Evolutionary conservation across 441 rosid species (phyloP).

Genomic region (Metrosideros polymorpha): DNA sequence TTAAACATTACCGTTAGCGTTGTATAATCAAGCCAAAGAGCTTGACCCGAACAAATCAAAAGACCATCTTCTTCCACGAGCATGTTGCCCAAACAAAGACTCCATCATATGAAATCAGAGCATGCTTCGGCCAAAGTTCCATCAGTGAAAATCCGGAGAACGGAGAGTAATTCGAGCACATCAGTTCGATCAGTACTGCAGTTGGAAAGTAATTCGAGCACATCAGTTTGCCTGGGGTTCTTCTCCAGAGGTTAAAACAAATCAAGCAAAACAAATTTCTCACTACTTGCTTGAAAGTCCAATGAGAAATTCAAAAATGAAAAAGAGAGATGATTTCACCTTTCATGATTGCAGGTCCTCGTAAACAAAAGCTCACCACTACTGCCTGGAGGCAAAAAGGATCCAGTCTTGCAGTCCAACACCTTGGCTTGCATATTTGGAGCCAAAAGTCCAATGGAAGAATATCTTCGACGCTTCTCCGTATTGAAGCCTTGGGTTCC

Average conservation of each 20-base stretch:
- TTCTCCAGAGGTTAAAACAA: not conserved
- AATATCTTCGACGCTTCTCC: constrained; percentile 20
- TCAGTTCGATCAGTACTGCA: too few relatives aligned
- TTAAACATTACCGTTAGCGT: not conserved
- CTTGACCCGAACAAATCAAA: not conserved
- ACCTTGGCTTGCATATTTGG: constrained; percentile 78
- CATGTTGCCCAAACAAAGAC: not conserved
- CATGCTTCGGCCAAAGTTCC: not conserved
- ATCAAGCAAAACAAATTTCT: not conserved
- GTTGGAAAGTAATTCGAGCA: too few relatives aligned
- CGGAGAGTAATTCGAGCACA: too few relatives aligned
- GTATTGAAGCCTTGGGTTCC: constrained; percentile 75
- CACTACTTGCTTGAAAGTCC: not conserved
- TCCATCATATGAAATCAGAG: not conserved
- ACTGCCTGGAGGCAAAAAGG: constrained; percentile 49
- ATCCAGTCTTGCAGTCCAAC: constrained; percentile 51
- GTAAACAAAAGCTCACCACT: constrained; percentile 78
- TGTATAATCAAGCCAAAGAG: not conserved
- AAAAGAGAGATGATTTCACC: constrained; percentile 24
- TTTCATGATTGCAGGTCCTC: constrained; percentile 74
- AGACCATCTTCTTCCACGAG: not conserved
- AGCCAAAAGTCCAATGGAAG: constrained; percentile 70
- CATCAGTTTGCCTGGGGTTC: not conserved
- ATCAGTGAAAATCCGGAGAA: not conserved
- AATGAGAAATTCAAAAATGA: not conserved